phyloP scores from a whole-genome alignment of 176 grass and related monocot species.

The Musa itinerans region DNA sequence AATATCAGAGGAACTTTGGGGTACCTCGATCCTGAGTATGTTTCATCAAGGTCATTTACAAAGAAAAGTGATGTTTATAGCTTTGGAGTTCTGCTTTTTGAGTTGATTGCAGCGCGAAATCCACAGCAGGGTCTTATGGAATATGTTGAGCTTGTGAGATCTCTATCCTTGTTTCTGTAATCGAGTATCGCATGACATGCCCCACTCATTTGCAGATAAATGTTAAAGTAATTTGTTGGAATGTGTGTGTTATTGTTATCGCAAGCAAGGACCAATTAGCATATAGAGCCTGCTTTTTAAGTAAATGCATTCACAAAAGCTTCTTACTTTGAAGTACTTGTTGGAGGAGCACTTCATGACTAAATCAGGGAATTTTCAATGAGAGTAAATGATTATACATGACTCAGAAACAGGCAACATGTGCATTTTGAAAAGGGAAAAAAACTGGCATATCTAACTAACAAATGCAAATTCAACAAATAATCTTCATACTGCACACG shows the following conservation, averaged over 20 bases:
- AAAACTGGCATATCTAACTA: too few species aligned
- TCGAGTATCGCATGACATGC: not conserved
- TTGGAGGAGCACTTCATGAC: not conserved
- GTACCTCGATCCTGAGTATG: constrained; percentile 87
- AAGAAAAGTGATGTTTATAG: constrained; percentile 99
- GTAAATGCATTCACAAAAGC: not conserved
- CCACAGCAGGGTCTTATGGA: constrained; percentile 98
- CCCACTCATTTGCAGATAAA: not conserved
- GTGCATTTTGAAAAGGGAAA: too few species aligned
- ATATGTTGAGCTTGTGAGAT: constrained; percentile 91
- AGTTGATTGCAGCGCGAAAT: constrained; percentile 77
- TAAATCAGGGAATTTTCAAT: not conserved
- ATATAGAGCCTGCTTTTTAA: not conserved
- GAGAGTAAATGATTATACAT: not conserved
- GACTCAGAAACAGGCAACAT: too few species aligned
- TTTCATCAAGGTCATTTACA: constrained; percentile 81
- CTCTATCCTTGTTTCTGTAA: not conserved
- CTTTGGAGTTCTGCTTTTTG: constrained; percentile 81
- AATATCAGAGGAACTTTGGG: constrained; percentile 82
- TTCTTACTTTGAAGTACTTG: not conserved
- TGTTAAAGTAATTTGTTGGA: too few species aligned
- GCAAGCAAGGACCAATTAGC: not conserved
- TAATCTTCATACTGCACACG: not conserved
- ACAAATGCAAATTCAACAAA: not conserved
- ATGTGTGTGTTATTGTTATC: not conserved